These are phyloP conservation scores for Citrus sp. DNA, from an alignment of 345 rosid species.

Conservation along the genomic window DNA sequence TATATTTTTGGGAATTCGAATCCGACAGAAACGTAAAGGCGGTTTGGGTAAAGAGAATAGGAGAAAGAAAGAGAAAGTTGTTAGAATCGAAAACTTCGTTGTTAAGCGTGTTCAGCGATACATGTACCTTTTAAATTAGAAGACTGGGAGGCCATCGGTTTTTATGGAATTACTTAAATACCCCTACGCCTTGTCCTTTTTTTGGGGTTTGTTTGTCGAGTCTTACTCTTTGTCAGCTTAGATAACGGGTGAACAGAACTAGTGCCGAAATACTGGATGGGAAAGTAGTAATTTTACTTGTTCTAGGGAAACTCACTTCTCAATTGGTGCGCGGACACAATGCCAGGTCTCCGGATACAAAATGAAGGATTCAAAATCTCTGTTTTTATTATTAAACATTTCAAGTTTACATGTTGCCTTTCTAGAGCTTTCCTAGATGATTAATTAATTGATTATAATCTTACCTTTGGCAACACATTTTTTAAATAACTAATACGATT, in stretches of 20 bases:
- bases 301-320: neutral
- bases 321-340: neutral
- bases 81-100: slow-evolving; percentile 9
- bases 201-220: too few relatives aligned
- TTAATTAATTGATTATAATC: too few relatives aligned
- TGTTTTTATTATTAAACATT: too few relatives aligned
- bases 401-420: too few relatives aligned
- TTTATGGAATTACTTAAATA: neutral
- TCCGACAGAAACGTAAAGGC: slow-evolving; percentile 12
- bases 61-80: neutral
- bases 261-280: neutral
- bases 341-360: too few relatives aligned
- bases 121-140: neutral
- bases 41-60: neutral
- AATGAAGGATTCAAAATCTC: too few relatives aligned
- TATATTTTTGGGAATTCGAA: neutral
- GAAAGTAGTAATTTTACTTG: neutral
- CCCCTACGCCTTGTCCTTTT: neutral
- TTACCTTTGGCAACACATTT: too few relatives aligned
- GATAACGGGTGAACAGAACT: too few relatives aligned
- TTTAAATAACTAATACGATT: too few relatives aligned
- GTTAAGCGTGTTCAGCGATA: slow-evolving; percentile 8
- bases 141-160: neutral
- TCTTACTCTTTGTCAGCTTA: too few relatives aligned
- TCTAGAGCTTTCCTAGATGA: too few relatives aligned